Base-by-base conservation (phyloP, 139 green algal genomes). In the Nannochloris sp. region DNA sequence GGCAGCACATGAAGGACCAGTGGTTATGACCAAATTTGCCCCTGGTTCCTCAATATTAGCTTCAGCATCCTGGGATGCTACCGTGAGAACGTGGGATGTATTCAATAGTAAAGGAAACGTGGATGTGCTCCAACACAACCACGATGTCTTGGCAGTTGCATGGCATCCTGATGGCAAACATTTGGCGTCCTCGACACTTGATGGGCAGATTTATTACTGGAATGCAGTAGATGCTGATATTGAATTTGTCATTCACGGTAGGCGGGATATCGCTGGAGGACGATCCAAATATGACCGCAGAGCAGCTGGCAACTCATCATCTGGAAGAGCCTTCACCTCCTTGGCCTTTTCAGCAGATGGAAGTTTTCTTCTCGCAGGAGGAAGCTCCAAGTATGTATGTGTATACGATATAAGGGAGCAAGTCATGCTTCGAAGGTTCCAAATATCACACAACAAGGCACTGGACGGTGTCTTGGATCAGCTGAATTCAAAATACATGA, bases 161-260 rank as follows among this genome's bases (percentile, higher is more conserved):
- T 92, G 72, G 62, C 71, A 82, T 12, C 91, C 92, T 1, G 86
- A 96, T 68, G 90, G 90, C 58, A 88, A 89, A 62, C 87, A 91
- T 82, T 72, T 98, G 55, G 88, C 88, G 1, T 72, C 56, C 8
- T 63, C 81, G 60, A 96, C 93, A 4, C 82, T 98, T 20, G 90
- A 97, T 65, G 92, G 90, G 4, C 71, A 86, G 62, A 89, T 98
- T 61, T 84, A 89, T 64, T 68, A 98, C 28, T 98, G 92, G 92
- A 81, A 98, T 73, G 77, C 91, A 5, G 66, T 82, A 10, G 89
- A 95, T 43, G 84, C 73, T 23, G 64, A 79, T 62, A 68, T 94
- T 53, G 60, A 91, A 79, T 79, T 71, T 16, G 82, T 76, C 16
- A 89, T 96, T 43, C 76, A 96, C 55, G 92, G 87, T 1, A 74